Percentiles rank a stretch among this genome's conserved stretches.
These are phyloP conservation scores for Crithidia sp. DNA, from an alignment of 208 protist genomes.

Conservation along the genomic window DNA sequence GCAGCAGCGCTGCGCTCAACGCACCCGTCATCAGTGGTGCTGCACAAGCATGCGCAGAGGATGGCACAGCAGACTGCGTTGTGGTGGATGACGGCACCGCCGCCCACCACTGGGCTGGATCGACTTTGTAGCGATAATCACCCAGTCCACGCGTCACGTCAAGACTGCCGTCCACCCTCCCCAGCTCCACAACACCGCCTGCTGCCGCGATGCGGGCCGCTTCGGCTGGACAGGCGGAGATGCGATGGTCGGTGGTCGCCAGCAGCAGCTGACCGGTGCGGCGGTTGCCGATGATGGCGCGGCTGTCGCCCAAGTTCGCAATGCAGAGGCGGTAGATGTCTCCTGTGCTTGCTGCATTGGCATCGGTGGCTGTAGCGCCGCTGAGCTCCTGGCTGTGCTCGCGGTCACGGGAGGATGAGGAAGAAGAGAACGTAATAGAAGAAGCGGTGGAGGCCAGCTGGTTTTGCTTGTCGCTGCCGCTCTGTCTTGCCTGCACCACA, in stretches of 20 bases:
- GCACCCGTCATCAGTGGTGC: too few species aligned
- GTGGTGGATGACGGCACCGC: neutral
- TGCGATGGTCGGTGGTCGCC: slow-evolving; percentile 65
- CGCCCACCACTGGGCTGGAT: slow-evolving; percentile 55
- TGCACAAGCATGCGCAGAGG: neutral
- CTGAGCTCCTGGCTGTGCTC: too few species aligned
- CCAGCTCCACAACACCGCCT: slow-evolving; percentile 58
- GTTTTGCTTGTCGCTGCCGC: too few species aligned
- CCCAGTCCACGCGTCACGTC: slow-evolving; percentile 78
- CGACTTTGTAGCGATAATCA: slow-evolving; percentile 59
- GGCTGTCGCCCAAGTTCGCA: slow-evolving; percentile 79
- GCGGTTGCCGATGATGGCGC: slow-evolving; percentile 60
- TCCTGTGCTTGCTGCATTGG: neutral
- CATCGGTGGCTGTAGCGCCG: too few species aligned
- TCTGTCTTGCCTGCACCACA: too few species aligned
- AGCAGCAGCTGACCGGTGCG: slow-evolving; percentile 42
- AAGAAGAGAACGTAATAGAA: too few species aligned
- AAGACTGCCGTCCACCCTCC: slow-evolving; percentile 61
- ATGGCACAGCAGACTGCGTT: neutral
- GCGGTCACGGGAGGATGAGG: too few species aligned
- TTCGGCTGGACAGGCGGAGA: slow-evolving; percentile 44
- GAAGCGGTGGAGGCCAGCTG: too few species aligned
- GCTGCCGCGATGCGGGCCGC: slow-evolving; percentile 30
- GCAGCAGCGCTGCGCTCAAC: too few species aligned
- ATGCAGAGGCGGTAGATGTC: slow-evolving; percentile 41